phyloP scores from a whole-genome alignment of 2,329 filamentous ascomycete genomes.

The Neonectria hederae region DNA sequence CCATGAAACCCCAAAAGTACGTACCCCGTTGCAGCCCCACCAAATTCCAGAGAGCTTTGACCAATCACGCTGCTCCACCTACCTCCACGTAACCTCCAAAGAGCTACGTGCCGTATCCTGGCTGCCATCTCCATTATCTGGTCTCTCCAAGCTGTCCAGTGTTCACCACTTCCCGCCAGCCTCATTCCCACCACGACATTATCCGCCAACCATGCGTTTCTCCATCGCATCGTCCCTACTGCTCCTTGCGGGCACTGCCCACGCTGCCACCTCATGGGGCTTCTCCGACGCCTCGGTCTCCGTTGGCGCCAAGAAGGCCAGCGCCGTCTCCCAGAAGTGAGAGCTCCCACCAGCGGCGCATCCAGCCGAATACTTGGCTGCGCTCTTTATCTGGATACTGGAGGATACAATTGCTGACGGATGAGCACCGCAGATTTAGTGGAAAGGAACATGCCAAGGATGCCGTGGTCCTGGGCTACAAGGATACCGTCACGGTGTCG shows the following conservation, averaged over 20 bases:
- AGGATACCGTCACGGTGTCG: conserved; percentile 82
- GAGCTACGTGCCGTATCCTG: conserved; percentile 17
- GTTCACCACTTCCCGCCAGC: conserved; percentile 43
- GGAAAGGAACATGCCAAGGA: conserved; percentile 68
- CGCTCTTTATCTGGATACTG: not conserved
- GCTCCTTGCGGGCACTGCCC: conserved; percentile 59
- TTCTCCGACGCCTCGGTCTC: conserved; percentile 78
- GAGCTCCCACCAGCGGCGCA: conserved; percentile 44
- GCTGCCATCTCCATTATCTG: conserved; percentile 18
- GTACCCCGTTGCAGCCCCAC: conserved; percentile 25
- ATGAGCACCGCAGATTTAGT: conserved; percentile 60
- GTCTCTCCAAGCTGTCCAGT: conserved; percentile 47
- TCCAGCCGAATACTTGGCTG: not conserved
- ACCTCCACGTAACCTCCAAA: conserved; percentile 45
- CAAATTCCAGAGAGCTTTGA: conserved; percentile 23
- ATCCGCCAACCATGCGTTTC: conserved; percentile 49
- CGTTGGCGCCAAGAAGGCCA: conserved; percentile 72
- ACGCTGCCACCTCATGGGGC: conserved; percentile 71
- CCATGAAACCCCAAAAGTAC: not conserved
- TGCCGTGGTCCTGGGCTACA: conserved; percentile 69
- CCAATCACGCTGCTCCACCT: conserved; percentile 38
- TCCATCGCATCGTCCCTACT: conserved; percentile 52
- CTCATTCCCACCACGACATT: conserved; percentile 33
- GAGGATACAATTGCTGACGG: conserved; percentile 34
- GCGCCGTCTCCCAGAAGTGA: conserved; percentile 73